Conservation (phyloP, 805 yeast species). For the Grigorovia yakushimaensis region DNA sequence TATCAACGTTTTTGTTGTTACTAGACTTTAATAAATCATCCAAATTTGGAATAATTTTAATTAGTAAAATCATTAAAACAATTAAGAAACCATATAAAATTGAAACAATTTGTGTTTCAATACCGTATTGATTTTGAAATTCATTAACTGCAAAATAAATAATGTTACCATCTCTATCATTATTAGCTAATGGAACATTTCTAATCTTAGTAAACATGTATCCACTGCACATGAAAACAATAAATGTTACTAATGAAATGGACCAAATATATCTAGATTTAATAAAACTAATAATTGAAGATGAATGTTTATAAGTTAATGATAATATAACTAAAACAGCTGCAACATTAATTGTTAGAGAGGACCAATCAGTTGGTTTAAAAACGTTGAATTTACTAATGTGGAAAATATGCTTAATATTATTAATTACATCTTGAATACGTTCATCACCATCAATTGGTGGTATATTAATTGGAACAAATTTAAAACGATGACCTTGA, state of each 20-base stretch:
- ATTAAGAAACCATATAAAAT: constrained; percentile 63
- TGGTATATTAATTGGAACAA: constrained; percentile 21
- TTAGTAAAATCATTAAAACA: constrained; percentile 46
- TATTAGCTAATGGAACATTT: constrained; percentile 45
- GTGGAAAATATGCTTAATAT: constrained; percentile 17
- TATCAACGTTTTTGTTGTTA: constrained; percentile 5
- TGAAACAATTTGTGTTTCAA: constrained; percentile 82
- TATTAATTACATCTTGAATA: constrained; percentile 23
- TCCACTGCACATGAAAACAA: constrained; percentile 72
- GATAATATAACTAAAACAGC: constrained; percentile 31
- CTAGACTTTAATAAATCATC: not conserved
- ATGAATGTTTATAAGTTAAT: constrained; percentile 26
- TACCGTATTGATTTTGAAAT: constrained; percentile 69
- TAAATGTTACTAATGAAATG: constrained; percentile 44
- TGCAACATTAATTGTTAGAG: constrained; percentile 26
- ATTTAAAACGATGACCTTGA: constrained; percentile 5
- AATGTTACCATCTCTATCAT: constrained; percentile 31
- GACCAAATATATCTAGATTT: constrained; percentile 64
- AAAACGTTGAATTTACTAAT: constrained; percentile 25
- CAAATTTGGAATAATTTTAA: constrained; percentile 43
- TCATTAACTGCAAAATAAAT: constrained; percentile 51
- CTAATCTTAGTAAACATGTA: constrained; percentile 91
- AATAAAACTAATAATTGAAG: constrained; percentile 32
- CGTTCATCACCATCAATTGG: constrained; percentile 29
- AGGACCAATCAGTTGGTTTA: constrained; percentile 33